These are phyloP conservation scores for Glomus cerebriforme DNA, from an alignment of 192 early-diverging fungal species.

Conservation along the genomic window DNA sequence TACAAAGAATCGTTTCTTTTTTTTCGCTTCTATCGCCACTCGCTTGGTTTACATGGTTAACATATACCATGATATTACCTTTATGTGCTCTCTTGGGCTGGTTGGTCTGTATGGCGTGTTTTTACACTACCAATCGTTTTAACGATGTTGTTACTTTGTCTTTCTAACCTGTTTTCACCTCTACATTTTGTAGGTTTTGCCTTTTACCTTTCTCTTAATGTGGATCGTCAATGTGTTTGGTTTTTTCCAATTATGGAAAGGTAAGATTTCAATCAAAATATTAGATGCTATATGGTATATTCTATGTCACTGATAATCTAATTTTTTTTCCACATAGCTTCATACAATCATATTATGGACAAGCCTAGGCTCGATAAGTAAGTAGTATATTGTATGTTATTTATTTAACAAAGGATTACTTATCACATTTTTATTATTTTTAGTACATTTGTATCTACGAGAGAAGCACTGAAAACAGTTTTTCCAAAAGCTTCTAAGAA, in stretches of 20 bases:
- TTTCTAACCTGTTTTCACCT: neutral
- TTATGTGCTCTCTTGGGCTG: neutral
- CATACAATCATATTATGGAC: neutral
- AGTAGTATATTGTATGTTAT: neutral
- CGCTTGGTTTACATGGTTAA: neutral
- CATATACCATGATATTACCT: neutral
- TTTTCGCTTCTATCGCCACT: neutral
- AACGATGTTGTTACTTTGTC: neutral
- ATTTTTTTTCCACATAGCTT: too few relatives aligned
- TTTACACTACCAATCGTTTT: neutral
- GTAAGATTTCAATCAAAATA: neutral
- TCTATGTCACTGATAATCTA: too few relatives aligned
- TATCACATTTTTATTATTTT: neutral
- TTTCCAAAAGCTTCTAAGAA: constrained; percentile 14
- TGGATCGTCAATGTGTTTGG: neutral
- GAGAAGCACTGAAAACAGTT: constrained; percentile 6
- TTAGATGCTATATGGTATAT: too few relatives aligned
- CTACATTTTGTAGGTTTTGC: constrained; percentile 6
- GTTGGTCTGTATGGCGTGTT: constrained; percentile 4
- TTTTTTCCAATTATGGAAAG: neutral
- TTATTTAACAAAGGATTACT: constrained; percentile 7
- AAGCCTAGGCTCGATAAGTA: neutral
- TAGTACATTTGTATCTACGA: constrained; percentile 3
- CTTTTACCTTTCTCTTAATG: neutral
- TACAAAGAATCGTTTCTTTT: too few relatives aligned